Base-by-base conservation (phyloP, 176 grass and related monocot species). In the Otatea glauca region DNA sequence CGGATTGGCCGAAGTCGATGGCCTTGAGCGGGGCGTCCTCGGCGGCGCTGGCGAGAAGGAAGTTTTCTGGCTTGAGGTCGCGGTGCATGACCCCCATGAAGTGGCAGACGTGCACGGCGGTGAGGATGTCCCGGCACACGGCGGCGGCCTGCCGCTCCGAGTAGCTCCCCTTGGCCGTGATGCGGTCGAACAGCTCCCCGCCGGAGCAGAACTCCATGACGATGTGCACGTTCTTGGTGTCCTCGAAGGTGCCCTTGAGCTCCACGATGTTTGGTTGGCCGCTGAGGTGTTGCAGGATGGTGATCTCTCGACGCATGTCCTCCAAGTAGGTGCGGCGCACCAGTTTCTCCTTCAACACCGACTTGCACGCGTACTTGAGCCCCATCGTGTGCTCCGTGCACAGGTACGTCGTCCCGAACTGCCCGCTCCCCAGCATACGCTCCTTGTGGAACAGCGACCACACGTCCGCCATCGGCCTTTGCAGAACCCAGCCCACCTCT, bases 21-120 rank as follows among this genome's bases (percentile, higher is more conserved):
- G 92, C 92, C 89, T 97, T 97, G 80, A 97, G 90, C 56, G 81
- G 82, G 38, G 92, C 87, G 54, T 89, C 88, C 6, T 89, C 90
- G 29, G 78, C 88, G 38, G 85, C 55, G 88, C 65, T 94, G 32
- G 88, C 83, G 39, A 83, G 90, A 48, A 97, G 62, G 80, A 97
- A 97, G 88, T 97, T 97, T 88, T 97, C 92, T 0, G 94, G 94
- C 86, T 94, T 97, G 65, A 97, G 83, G 88, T 97, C 90, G 3
- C 92, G 86, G 76, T 97, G 94, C 80, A 97, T 83, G 71, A 97
- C 94, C 73, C 94, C 94, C 94, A 97, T 94, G 86, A 97, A 97
- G 77, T 97, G 94, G 72, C 92, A 97, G 60, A 97, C 90, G 71
- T 97, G 70, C 34, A 97, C 94, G 78, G 83, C 92, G 51, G 74